Conservation (phyloP, 345 rosid species). For the Hypericum androsaemum region DNA sequence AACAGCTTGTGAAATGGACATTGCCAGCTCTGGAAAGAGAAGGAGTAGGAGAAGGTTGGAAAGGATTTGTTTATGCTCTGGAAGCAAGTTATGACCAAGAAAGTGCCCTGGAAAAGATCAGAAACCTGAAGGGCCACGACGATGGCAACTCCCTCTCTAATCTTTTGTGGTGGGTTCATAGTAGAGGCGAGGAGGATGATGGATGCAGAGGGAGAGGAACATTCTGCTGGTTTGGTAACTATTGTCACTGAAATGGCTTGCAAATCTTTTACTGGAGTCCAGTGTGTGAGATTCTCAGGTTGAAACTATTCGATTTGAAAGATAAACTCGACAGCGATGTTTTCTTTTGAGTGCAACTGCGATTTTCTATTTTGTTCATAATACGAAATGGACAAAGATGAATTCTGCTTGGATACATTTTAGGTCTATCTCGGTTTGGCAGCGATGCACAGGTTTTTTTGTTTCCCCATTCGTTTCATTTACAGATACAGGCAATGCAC, state of each 20-base stretch:
- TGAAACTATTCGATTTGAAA: too few relatives aligned
- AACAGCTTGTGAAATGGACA: constrained; percentile 76
- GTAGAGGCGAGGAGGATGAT: constrained; percentile 35
- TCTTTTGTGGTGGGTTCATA: constrained; percentile 89
- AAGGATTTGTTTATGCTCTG: constrained; percentile 76
- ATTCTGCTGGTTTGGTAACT: constrained; percentile 62
- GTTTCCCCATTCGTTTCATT: too few relatives aligned
- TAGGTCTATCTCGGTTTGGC: too few relatives aligned
- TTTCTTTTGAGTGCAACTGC: too few relatives aligned
- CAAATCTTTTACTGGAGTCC: too few relatives aligned
- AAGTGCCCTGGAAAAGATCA: constrained; percentile 53
- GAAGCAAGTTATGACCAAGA: constrained; percentile 61
- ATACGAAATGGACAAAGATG: too few relatives aligned
- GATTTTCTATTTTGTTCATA: too few relatives aligned
- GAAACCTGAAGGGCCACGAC: constrained; percentile 42
- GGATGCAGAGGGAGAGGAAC: constrained; percentile 38
- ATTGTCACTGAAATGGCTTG: constrained; percentile 35
- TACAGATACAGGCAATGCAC: too few relatives aligned
- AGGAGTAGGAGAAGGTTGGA: constrained; percentile 86
- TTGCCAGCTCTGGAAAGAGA: constrained; percentile 57
- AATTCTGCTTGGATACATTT: too few relatives aligned
- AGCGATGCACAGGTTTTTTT: too few relatives aligned
- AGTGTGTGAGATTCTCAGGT: too few relatives aligned
- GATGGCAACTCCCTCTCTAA: constrained; percentile 77
- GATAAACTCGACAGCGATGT: too few relatives aligned